phyloP scores from a whole-genome alignment of 176 grass and related monocot species.

The Oryza nivara region DNA sequence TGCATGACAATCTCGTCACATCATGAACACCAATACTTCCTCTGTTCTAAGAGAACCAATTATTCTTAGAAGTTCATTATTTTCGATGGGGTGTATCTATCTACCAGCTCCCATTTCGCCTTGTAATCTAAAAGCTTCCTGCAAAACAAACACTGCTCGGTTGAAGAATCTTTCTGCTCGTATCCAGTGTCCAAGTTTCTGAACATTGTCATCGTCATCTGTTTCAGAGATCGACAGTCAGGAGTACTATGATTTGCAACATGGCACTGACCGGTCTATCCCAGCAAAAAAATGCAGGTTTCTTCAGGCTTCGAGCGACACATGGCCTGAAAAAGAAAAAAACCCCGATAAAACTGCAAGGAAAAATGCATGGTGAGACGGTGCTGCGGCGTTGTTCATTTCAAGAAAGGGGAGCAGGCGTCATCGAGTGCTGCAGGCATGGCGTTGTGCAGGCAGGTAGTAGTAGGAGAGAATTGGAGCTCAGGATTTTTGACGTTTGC shows the following conservation, averaged over 20 bases:
- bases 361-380: constrained; percentile 26
- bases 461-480: too few relatives aligned
- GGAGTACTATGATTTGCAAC: not conserved
- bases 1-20: not conserved
- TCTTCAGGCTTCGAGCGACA: not conserved
- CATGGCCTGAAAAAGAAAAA: not conserved
- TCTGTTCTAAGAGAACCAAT: too few relatives aligned
- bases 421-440: constrained; percentile 16
- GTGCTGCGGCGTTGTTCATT: constrained; percentile 41
- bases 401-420: constrained; percentile 45
- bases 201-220: too few relatives aligned
- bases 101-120: not conserved
- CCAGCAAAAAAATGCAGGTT: not conserved
- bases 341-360: not conserved
- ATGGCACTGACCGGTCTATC: not conserved
- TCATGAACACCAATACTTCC: not conserved
- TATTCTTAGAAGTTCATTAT: too few relatives aligned
- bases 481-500: constrained; percentile 33
- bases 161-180: not conserved
- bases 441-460: not conserved
- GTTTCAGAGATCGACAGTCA: not conserved
- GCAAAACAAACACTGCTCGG: too few relatives aligned
- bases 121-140: too few relatives aligned
- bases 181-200: not conserved
- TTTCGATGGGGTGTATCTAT: not conserved